Base-by-base conservation (phyloP, 495 filamentous ascomycete species). In the Hypoxylon perforatum region DNA sequence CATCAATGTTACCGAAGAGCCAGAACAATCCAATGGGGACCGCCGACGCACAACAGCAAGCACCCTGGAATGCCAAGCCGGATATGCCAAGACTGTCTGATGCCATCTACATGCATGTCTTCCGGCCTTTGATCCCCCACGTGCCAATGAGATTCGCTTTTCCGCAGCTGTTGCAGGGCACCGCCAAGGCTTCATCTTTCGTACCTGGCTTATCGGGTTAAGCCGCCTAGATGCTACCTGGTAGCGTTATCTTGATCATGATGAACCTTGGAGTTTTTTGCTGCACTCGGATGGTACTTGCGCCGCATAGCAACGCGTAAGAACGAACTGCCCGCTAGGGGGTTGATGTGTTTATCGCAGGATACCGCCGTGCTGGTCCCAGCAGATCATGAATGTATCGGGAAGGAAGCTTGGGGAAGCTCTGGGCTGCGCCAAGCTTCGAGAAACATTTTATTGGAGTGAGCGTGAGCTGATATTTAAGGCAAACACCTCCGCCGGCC, bases 71-170 rank as follows among this genome's bases (percentile, higher is more conserved):
- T n/a, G n/a, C n/a, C n/a, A n/a, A n/a, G n/a, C n/a, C n/a, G n/a
- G n/a, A n/a, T 25, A 12, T 51, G 65, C 65, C 65, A 69, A 69
- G 65, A 28, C 30, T 19, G 22, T 56, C 35, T 49, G 59, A 50
- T 59, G 48, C 65, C 23, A 49, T 57, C 56, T 18, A 2, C 21
- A 45, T 67, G 52, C 57, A 67, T 10, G 57, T 58, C 49, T 63
- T 54, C 8, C 17, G 18, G 48, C 19, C 47, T 63, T n/a, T 56
- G 42, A 57, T n/a, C 48, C 60, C 36, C 54, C 65, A 68, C 46
- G 54, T 68, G 49, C 65, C 51, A 64, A 61, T 61, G 33, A 61
- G 59, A 61, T 64, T 63, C 42, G 56, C 55, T 30, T n/a, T 55
- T 46, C 22, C 15, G 51, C 25, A 42, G 15, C 28, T 33, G 4